Evolutionary conservation across 208 protist genomes (phyloP), one percentile per base, ranked within the genome.

Genomic region (Eutreptiella sp.): DNA sequence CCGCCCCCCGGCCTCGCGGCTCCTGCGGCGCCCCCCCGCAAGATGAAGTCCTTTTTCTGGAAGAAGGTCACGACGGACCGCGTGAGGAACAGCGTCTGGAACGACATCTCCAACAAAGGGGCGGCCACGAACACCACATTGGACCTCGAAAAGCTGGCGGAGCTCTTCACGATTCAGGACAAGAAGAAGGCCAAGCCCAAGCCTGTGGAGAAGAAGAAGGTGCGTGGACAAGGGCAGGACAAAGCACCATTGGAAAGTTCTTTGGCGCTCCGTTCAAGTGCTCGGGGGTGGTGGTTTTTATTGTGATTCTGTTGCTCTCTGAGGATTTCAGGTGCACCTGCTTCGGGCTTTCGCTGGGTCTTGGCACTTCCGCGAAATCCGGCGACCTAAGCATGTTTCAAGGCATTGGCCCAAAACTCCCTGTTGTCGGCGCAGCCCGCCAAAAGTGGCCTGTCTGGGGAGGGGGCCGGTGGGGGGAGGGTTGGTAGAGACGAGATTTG

Each of bases 81-180:
- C 36, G 50, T 57, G 31, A 7, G 9, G 36, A 53, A 57, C n/a
- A 9, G n/a, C 14, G n/a, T 57, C n/a, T 57, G 50, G 54, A 4
- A 1, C 54, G 38, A 42, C 24, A 35, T 62, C 27, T 43, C 23
- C 19, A 23, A 23, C 3, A 57, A 14, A 3, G 26, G 23, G 4
- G 27, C 14, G 24, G 54, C 14, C 38, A 27, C 27, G 27, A 21
- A 50, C 16, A 27, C 11, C 38, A 28, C 34, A 3, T 31, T 59
- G 3, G 54, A 62, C 4, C 3, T 62, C 46, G 3, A 61, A n/a
- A 35, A 2, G 28, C 54, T 62, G 5, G n/a, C n/a, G 38, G 2
- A 62, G 54, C 23, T 48, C 41, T 50, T 62, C 19, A n/a, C n/a
- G n/a, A n/a, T n/a, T n/a, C n/a, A n/a, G n/a, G 54, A 62, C 29